Percentiles rank a stretch among this genome's conserved stretches.
Evolutionary conservation across 2,329 filamentous ascomycete genomes (phyloP).

Genomic region (Sporothrix variecibatus): DNA sequence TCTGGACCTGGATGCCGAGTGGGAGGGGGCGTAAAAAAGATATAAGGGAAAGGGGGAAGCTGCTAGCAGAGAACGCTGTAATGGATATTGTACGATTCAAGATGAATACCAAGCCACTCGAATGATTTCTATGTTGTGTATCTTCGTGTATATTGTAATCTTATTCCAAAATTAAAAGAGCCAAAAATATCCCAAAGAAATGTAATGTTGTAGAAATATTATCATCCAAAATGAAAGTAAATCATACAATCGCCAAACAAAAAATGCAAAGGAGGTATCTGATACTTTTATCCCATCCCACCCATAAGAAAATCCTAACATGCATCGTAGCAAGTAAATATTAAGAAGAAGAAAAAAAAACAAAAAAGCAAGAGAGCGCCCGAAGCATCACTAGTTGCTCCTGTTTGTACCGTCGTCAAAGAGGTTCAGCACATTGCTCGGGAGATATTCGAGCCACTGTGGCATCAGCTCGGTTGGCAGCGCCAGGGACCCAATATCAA

Average conservation of each 20-base stretch:
- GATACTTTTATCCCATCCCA: conserved; percentile 6
- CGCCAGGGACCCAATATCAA: conserved; percentile 70
- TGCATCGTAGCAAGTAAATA: conserved; percentile 10
- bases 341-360: not conserved
- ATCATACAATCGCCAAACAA: not conserved
- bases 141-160: not conserved
- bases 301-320: conserved; percentile 2
- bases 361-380: not conserved
- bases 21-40: conserved; percentile 29
- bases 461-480: conserved; percentile 65
- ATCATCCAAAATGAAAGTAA: not conserved
- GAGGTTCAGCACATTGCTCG: conserved; percentile 63
- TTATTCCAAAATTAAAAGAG: not conserved
- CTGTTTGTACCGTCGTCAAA: conserved; percentile 43
- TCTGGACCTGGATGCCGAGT: conserved; percentile 52
- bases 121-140: not conserved
- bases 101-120: not conserved
- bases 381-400: not conserved
- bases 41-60: not conserved
- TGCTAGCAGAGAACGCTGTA: not conserved
- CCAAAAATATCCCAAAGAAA: not conserved
- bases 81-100: conserved; percentile 1
- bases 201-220: not conserved
- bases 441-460: conserved; percentile 71
- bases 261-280: conserved; percentile 22